Conservation (phyloP, 805 yeast genomes). For the Suhomyces xylopsoci region DNA sequence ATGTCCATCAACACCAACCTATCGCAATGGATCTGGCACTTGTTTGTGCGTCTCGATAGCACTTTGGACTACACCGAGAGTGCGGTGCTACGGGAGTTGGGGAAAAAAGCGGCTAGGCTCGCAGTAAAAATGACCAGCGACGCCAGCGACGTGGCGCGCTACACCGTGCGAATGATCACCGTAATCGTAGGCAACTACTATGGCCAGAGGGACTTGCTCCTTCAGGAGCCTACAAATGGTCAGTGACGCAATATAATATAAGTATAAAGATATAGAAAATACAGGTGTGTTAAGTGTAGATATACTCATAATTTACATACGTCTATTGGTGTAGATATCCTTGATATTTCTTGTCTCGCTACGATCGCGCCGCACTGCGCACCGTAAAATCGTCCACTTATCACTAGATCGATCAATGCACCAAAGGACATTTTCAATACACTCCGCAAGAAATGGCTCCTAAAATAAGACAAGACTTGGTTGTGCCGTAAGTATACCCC, state of each 20-base stretch:
- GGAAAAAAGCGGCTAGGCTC: slow-evolving; percentile 35
- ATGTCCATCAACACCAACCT: slow-evolving; percentile 21
- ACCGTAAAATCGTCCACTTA: background rate
- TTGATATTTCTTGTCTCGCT: background rate
- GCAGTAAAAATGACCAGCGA: slow-evolving; percentile 9
- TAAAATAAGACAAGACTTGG: slow-evolving; percentile 32
- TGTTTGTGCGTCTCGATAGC: slow-evolving; percentile 34
- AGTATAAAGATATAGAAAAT: no score
- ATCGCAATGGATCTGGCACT: slow-evolving; percentile 35
- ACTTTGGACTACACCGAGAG: slow-evolving; percentile 31
- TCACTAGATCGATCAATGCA: background rate
- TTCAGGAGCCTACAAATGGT: background rate
- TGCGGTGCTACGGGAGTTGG: slow-evolving; percentile 35
- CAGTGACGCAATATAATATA: background rate
- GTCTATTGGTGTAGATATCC: background rate
- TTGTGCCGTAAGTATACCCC: slow-evolving; percentile 28
- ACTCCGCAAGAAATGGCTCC: slow-evolving; percentile 15
- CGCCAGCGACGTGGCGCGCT: slow-evolving; percentile 13
- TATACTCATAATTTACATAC: background rate
- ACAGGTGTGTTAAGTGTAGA: background rate
- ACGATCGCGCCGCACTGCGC: background rate
- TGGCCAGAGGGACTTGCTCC: slow-evolving; percentile 30
- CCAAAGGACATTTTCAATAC: background rate
- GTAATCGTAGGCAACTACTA: slow-evolving; percentile 31
- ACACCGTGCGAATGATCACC: slow-evolving; percentile 30